A percentile compares a stretch with the other conserved stretches of the same genome.
Conservation (phyloP, 1,284 basidiomycete species). For the Ceratobasidium sp. region DNA sequence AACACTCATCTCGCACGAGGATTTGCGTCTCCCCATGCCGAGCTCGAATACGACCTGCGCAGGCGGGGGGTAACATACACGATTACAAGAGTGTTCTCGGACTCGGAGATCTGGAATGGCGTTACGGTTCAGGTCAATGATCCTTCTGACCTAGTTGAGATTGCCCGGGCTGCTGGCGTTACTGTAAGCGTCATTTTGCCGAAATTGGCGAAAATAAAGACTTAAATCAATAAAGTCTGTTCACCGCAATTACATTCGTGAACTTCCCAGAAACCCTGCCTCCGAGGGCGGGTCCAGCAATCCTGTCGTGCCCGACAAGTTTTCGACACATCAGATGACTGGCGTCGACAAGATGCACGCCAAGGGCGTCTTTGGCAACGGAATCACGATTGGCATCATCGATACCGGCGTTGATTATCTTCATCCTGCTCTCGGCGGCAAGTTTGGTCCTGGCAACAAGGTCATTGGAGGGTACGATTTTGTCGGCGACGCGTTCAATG, state of each 20-base stretch:
- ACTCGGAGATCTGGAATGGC: slow-evolving; percentile 5
- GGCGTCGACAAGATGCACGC: slow-evolving; percentile 53
- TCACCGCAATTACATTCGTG: not conserved
- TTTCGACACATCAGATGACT: slow-evolving; percentile 42
- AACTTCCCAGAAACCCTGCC: not conserved
- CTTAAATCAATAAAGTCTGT: too few relatives aligned
- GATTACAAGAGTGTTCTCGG: slow-evolving; percentile 4
- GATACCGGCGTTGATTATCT: slow-evolving; percentile 57
- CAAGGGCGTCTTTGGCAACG: slow-evolving; percentile 54
- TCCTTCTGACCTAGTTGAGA: not conserved
- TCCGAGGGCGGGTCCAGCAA: not conserved
- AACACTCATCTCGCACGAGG: not conserved
- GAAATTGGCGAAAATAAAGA: too few relatives aligned
- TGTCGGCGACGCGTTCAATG: slow-evolving; percentile 47
- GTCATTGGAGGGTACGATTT: slow-evolving; percentile 54
- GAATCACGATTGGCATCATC: slow-evolving; percentile 56
- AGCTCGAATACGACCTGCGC: slow-evolving; percentile 13
- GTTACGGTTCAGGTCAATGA: not conserved
- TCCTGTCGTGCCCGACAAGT: slow-evolving; percentile 32
- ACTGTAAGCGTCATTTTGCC: not conserved
- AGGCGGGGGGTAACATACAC: slow-evolving; percentile 21
- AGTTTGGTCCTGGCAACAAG: slow-evolving; percentile 54
- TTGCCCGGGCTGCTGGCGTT: not conserved
- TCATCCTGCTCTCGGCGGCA: slow-evolving; percentile 55
- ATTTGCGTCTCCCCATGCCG: slow-evolving; percentile 9